These are phyloP conservation scores for Colletotrichum phormii DNA, from an alignment of 2,329 filamentous ascomycete genomes.

Conservation along the genomic window DNA sequence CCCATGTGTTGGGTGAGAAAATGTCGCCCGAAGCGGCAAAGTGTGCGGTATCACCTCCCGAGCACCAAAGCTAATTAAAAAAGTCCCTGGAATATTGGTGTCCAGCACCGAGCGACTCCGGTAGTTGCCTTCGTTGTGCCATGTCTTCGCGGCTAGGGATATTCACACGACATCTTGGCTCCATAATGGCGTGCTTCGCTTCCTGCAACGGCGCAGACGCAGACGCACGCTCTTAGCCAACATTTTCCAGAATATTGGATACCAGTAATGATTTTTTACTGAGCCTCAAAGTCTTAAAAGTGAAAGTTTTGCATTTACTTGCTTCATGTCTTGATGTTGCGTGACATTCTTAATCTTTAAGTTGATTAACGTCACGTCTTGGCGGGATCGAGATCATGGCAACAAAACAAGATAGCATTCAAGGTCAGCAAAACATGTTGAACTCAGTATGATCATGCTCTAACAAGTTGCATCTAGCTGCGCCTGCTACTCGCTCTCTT, in stretches of 20 bases:
- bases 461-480: neutral
- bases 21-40: neutral
- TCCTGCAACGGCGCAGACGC: slow-evolving; percentile 2
- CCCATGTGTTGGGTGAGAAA: neutral
- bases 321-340: neutral
- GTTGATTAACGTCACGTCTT: too few species aligned
- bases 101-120: neutral
- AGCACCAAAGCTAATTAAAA: neutral
- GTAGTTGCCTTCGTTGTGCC: neutral
- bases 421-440: slow-evolving; percentile 1
- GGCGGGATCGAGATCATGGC: neutral
- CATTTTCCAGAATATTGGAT: neutral
- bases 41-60: neutral
- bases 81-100: neutral
- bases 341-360: too few species aligned
- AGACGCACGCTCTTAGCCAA: neutral
- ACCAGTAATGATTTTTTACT: neutral
- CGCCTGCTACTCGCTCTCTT: neutral
- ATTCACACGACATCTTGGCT: slow-evolving; percentile 24
- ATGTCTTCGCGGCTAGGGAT: neutral
- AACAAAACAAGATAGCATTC: neutral
- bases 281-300: neutral
- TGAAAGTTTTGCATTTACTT: neutral
- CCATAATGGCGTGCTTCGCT: slow-evolving; percentile 28
- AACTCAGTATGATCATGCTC: neutral